phyloP scores from a whole-genome alignment of 2,329 filamentous ascomycete species.

The Monilinia laxa region DNA sequence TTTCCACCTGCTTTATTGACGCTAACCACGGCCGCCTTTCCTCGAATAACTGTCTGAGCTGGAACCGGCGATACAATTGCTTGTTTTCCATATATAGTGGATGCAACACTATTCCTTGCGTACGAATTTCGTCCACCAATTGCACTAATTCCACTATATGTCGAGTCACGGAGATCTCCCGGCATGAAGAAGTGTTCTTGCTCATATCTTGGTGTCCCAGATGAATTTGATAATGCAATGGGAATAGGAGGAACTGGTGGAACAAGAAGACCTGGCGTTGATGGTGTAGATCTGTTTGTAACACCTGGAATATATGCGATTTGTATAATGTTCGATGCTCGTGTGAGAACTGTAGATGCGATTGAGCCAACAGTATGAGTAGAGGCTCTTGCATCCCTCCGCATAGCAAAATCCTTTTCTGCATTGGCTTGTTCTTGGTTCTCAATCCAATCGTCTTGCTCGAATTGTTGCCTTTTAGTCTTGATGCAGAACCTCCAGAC shows the following conservation, averaged over 20 bases:
- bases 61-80: constrained; percentile 76
- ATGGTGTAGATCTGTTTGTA: constrained; percentile 83
- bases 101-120: constrained; percentile 75
- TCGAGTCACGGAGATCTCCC: constrained; percentile 84
- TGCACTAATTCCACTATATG: constrained; percentile 70
- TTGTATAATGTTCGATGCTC: constrained; percentile 98
- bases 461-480: constrained; percentile 67
- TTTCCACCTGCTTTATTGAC: constrained; percentile 68
- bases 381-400: constrained; percentile 66
- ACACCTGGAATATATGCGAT: constrained; percentile 98
- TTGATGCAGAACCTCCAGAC: constrained; percentile 89
- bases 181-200: constrained; percentile 95
- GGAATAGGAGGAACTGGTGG: constrained; percentile 95
- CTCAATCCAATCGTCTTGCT: constrained; percentile 57
- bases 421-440: constrained; percentile 51
- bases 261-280: constrained; percentile 76
- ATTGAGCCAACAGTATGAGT: constrained; percentile 87
- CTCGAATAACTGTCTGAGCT: constrained; percentile 81
- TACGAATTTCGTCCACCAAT: constrained; percentile 57
- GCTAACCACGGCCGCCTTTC: constrained; percentile 89
- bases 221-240: constrained; percentile 56
- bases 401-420: constrained; percentile 54
- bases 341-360: constrained; percentile 90
- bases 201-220: constrained; percentile 59
- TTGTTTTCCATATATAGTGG: constrained; percentile 91